Evolutionary conservation across 1,284 basidiomycete genomes (phyloP), one percentile per base, ranked within the genome.

Genomic region (Marasmius fiardii): DNA sequence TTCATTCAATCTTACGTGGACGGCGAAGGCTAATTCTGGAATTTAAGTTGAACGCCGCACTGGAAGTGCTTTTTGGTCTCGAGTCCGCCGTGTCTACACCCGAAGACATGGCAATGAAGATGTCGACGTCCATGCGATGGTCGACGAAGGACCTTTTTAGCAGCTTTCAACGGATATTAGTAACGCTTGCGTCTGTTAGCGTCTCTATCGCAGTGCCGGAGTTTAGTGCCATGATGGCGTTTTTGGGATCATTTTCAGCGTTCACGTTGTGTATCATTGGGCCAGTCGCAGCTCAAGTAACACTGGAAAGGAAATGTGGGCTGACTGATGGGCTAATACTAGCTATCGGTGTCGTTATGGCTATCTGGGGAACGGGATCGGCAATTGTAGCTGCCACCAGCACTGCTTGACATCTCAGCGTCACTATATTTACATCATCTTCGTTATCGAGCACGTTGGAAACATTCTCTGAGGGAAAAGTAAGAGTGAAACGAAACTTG

Each of bases 191-290:
- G 43, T 79, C 87, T 20, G 85, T 94, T 18, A 67, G 73, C 26
- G 82, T 88, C 35, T 93, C 92, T 2, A 86, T 95, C 58, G 68
- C 86, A 56, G 74, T 97, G 41, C 95, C 95, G 1, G 83, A 91
- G 54, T 97, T 98, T 68, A 89, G 89, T 61, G 82, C 86, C 21
- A 82, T 95, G 67, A 95, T 98, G 92, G 90, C 90, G 12, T 93
- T 95, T 68, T 75, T 96, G 35, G 94, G 95, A 3, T 87, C 88
- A 31, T 95, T 94, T 69, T 85, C 89, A 35, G 89, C 93, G 0
- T 95, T 95, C 67, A 73, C 90, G 61, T 82, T 94, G 33, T 92
- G 89, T 63, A 84, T 93, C 45, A 88, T 94, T 63, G 85, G 91
- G 1, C 92, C 92, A 2, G 77, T 93, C 37, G 75, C 77, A 28